Evolutionary conservation across 208 protist genomes (phyloP).

Genomic region (Leishmania tropica): DNA sequence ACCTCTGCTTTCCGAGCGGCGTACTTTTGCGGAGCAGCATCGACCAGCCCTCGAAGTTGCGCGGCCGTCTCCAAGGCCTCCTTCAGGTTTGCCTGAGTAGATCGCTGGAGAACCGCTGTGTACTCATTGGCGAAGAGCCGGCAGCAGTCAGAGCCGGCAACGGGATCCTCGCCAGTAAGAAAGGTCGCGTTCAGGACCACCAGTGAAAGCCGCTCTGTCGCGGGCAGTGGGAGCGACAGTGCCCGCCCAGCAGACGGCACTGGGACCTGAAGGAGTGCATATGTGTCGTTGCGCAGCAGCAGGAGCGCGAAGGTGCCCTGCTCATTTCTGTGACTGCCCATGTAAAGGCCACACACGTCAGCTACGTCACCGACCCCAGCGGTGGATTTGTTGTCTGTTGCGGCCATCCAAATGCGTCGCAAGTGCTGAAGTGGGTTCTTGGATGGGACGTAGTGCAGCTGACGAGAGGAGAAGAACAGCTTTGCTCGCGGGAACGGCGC

Average conservation of each 20-base stretch:
- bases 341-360: conserved; percentile 60
- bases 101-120: conserved; percentile 35
- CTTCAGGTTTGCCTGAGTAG: conserved; percentile 18
- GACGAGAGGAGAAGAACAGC: conserved; percentile 59
- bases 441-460: conserved; percentile 50
- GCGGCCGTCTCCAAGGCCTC: conserved; percentile 9
- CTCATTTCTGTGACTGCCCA: conserved; percentile 32
- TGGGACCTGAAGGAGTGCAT: conserved; percentile 66
- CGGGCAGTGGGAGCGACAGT: conserved; percentile 42
- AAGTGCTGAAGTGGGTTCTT: conserved; percentile 24
- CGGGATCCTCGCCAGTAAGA: conserved; percentile 45
- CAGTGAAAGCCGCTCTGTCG: conserved; percentile 31
- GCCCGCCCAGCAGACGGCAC: conserved; percentile 36
- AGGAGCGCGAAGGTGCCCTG: conserved; percentile 47
- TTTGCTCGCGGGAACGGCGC: conserved; percentile 70
- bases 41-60: conserved; percentile 4
- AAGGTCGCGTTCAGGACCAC: conserved; percentile 69
- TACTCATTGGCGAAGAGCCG: conserved; percentile 79
- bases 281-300: conserved; percentile 43
- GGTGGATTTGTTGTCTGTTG: conserved; percentile 4
- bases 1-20: conserved; percentile 29
- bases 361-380: conserved; percentile 40
- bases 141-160: conserved; percentile 66
- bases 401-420: conserved; percentile 16
- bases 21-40: conserved; percentile 23